These are phyloP conservation scores for Penicillium odoratum DNA, from an alignment of 495 filamentous ascomycete species.

Conservation along the genomic window DNA sequence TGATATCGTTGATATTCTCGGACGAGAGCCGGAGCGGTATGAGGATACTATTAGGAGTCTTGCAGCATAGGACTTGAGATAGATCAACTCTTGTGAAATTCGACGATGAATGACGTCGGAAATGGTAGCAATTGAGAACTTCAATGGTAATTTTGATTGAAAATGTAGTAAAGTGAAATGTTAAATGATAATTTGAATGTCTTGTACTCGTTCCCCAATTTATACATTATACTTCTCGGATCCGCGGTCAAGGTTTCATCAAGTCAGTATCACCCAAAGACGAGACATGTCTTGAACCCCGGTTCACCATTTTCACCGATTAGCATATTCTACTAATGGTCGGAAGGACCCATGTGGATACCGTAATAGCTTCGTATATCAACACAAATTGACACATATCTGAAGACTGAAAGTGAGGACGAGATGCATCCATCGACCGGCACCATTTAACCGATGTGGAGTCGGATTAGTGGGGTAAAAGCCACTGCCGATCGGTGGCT, in stretches of 20 bases:
- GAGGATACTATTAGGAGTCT: slow-evolving; percentile 28
- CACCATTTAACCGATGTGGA: not conserved
- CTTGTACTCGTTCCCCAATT: too few species aligned
- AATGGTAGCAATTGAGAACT: slow-evolving; percentile 31
- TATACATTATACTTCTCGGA: too few species aligned
- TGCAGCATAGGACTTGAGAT: not conserved
- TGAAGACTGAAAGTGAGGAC: not conserved
- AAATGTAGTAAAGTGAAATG: not conserved
- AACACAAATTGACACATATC: not conserved
- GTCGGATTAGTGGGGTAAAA: slow-evolving; percentile 1
- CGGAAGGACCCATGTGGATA: too few species aligned
- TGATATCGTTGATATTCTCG: slow-evolving; percentile 36
- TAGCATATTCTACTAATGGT: too few species aligned
- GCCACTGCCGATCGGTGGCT: slow-evolving; percentile 8
- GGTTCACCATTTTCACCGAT: not conserved
- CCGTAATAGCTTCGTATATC: too few species aligned
- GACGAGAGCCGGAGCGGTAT: slow-evolving; percentile 38
- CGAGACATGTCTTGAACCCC: slow-evolving; percentile 22
- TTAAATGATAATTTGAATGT: not conserved
- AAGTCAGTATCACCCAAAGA: slow-evolving; percentile 1
- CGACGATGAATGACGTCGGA: slow-evolving; percentile 18
- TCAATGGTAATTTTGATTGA: slow-evolving; percentile 24
- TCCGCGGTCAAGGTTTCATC: too few species aligned
- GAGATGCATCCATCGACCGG: not conserved
- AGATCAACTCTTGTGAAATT: not conserved